Base-by-base conservation (phyloP, 768 basidiomycete genomes). In the Russula dissimulans region DNA sequence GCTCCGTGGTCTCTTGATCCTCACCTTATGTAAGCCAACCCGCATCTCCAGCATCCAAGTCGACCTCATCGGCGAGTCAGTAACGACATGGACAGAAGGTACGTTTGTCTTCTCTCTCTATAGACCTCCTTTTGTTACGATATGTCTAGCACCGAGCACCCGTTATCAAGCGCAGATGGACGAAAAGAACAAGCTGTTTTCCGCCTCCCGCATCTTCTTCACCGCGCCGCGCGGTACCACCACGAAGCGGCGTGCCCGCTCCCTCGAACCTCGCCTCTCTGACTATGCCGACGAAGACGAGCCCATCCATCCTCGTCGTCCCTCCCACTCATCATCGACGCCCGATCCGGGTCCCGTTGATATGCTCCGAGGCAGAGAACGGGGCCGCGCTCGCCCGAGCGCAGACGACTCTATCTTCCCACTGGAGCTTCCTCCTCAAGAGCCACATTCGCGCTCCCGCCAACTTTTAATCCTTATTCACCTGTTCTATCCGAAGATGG, bases 11-110 rank as follows among this genome's bases (percentile, higher is more conserved):
- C 73, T 89, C 4, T 75, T 89, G 59, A 82, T 80, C 3, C 73
- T 90, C 59, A 75, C 74, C 17, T 71, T 89, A 45, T 74, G 76
- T 34, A 95, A 95, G 69, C 86, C 93, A 0, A 93, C 86, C 54
- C 85, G 85, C 70, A 85, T 99, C 65, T 85, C 87, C 36, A 89
- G 85, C 67, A 95, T 99, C 58, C 85, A 86, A 57, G 77, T 95
- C 43, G 82, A 86, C 69, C 74, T 99, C 17, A 75, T 83, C 51
- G 94, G 89, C 6, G 86, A 78, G 59, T 78, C 85, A 2, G 72
- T 78, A 15, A 88, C 85, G 3, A 80, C 82, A 39, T 97, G 92
- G 87, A 85, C 87, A 3, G 92, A 97, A 81, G 90, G 95, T 93
- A 63, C 47, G 77, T 69, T 29, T 54, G 38, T 43, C 41, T 41